Conservation (phyloP, 129 eudicot genomes). For the Cynara cardunculus region DNA sequence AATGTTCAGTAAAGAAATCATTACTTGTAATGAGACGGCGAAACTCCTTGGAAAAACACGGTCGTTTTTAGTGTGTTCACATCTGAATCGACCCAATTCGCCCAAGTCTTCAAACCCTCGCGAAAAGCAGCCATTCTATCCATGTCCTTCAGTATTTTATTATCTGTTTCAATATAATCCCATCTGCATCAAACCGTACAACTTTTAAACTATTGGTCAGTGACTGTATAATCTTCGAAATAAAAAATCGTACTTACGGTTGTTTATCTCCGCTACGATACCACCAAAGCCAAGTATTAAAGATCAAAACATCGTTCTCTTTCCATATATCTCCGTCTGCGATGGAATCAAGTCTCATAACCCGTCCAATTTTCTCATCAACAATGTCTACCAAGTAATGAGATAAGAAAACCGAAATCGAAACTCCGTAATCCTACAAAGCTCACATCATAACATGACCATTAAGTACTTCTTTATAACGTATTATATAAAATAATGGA, state of each 20-base stretch:
- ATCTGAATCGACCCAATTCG: conserved; percentile 48
- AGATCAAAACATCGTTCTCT: conserved; percentile 53
- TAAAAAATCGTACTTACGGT: conserved; percentile 37
- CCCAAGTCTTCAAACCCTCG: conserved; percentile 60
- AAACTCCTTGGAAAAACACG: conserved; percentile 69
- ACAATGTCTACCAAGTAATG: conserved; percentile 56
- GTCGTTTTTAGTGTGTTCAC: conserved; percentile 37
- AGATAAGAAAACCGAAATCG: conserved; percentile 37
- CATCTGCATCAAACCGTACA: conserved; percentile 39
- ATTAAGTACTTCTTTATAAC: background rate
- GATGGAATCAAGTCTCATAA: conserved; percentile 59
- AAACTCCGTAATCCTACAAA: conserved; percentile 63
- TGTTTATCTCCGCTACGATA: conserved; percentile 50
- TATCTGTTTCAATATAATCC: conserved; percentile 50
- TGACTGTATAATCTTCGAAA: background rate
- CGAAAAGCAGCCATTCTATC: conserved; percentile 61
- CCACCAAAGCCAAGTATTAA: conserved; percentile 94
- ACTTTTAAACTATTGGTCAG: background rate
- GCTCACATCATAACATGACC: background rate
- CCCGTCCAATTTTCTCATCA: conserved; percentile 35
- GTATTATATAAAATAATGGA: background rate
- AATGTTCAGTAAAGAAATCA: background rate
- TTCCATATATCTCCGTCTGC: conserved; percentile 55
- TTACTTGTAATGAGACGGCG: conserved; percentile 78
- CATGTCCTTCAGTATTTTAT: conserved; percentile 46